A percentile compares a stretch with the other conserved stretches of the same genome.
Conservation (phyloP, 2,329 filamentous ascomycete species). For the Pseudogymnoascus sp. region DNA sequence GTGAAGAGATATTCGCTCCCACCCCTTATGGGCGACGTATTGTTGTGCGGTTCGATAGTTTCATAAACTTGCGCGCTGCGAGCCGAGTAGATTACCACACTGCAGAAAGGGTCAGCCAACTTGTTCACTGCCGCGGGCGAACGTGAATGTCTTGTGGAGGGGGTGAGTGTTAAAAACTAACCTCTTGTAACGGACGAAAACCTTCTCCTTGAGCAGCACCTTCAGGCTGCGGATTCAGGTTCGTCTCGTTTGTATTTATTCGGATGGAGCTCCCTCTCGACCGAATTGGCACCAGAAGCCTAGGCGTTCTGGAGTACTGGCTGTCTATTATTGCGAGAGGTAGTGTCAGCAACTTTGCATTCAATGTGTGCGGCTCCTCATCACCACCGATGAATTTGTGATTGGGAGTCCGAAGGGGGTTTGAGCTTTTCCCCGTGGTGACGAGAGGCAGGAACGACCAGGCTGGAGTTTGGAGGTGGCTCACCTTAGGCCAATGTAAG, state of each 20-base stretch:
- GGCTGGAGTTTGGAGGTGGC: not conserved
- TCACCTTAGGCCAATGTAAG: constrained; percentile 2
- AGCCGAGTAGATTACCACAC: not conserved
- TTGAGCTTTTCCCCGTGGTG: constrained; percentile 5
- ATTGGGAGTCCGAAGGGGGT: not conserved
- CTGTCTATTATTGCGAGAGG: constrained; percentile 5
- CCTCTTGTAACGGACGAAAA: constrained; percentile 7
- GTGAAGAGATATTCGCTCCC: constrained; percentile 46
- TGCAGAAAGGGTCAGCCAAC: not conserved
- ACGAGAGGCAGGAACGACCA: constrained; percentile 3
- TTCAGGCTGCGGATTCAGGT: not conserved
- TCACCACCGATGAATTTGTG: not conserved
- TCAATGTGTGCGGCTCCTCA: not conserved
- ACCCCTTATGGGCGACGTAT: constrained; percentile 28
- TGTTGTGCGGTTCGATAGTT: constrained; percentile 1
- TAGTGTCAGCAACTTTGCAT: not conserved
- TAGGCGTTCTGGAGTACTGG: constrained; percentile 32
- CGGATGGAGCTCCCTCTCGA: not conserved
- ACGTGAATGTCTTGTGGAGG: not conserved
- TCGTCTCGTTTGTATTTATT: not conserved
- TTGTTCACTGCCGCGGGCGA: not conserved
- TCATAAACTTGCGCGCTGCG: constrained; percentile 4
- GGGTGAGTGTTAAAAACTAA: not conserved
- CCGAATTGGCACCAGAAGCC: constrained; percentile 50
- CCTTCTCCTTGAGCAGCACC: not conserved